Evolutionary conservation across 1,139 yeast species (phyloP), one percentile per base, ranked within the genome.

Genomic region (Blastobotrys buckinghamii): DNA sequence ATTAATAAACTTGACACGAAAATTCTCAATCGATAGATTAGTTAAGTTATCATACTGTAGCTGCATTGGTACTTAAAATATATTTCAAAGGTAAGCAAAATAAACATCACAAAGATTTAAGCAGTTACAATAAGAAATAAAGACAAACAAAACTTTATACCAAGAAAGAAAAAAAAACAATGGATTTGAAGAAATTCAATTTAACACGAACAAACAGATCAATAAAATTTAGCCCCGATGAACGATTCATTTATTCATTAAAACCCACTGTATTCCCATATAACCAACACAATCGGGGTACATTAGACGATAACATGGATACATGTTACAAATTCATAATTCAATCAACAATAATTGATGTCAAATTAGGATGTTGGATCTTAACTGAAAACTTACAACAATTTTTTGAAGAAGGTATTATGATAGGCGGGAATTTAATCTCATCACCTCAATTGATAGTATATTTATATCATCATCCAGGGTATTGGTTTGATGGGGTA

Each of bases 391-490:
- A 13, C 10, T 20, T 22, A 6, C 7, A 7, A 5, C 19, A 34
- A 19, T 26, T 17, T 19, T 17, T 20, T 13, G 5, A 7, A 13
- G n/a, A 15, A 3, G 22, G 32, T n/a, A 32, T 39, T 12, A 8
- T 16, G n/a, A n/a, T 39, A 5, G 42, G 42, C 2, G 42, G 32
- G 10, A 15, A 22, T n/a, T 6, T 13, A 5, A 30, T 39, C n/a
- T 19, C 17, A 6, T n/a, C 42, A 15, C 42, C 42, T 6, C 42
- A 24, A 19, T n/a, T 39, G 19, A 30, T 39, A 15, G 32, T 39
- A 5, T 39, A 39, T 17, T 30, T 39, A 8, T 39, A 39, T 26
- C 42, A 39, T 20, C 42, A 30, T 12, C 42, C 42, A 6, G 42
- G 42, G 6, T 39, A 39, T 20, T 26, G 42, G 16, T 39, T 39